These are phyloP conservation scores for Daldinia sp. DNA, from an alignment of 2,329 filamentous ascomycete species.

Conservation along the genomic window DNA sequence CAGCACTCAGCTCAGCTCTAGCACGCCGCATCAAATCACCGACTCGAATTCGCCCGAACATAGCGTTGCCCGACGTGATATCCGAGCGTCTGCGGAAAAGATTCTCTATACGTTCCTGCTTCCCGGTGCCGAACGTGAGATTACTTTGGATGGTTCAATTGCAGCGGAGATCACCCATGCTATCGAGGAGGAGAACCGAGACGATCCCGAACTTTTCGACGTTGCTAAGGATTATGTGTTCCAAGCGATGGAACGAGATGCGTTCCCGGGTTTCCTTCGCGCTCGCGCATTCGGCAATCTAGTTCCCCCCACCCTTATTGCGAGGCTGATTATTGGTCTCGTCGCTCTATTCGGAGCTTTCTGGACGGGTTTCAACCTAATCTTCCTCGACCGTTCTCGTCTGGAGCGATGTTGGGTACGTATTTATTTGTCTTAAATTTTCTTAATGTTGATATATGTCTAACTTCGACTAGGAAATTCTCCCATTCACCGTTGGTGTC, in stretches of 20 bases:
- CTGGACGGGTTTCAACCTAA: constrained; percentile 92
- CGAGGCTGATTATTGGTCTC: constrained; percentile 85
- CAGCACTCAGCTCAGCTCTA: constrained; percentile 66
- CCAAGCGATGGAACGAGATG: constrained; percentile 98
- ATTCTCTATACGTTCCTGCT: constrained; percentile 98
- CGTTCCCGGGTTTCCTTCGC: constrained; percentile 95
- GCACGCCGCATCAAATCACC: constrained; percentile 67
- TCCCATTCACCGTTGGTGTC: constrained; percentile 90
- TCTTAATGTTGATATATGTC: constrained; percentile 13
- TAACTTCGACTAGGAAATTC: constrained; percentile 62
- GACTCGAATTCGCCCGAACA: constrained; percentile 86
- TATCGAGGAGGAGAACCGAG: constrained; percentile 89
- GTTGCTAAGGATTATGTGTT: constrained; percentile 99
- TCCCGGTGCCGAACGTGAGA: constrained; percentile 94
- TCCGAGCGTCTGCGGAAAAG: constrained; percentile 93
- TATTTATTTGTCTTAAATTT: constrained; percentile 31
- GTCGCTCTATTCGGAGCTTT: constrained; percentile 89
- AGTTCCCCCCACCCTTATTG: constrained; percentile 87
- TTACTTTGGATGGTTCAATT: constrained; percentile 88
- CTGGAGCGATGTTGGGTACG: constrained; percentile 84
- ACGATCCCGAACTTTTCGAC: constrained; percentile 97
- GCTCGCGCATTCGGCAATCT: constrained; percentile 96
- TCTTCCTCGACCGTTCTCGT: constrained; percentile 83
- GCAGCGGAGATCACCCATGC: constrained; percentile 84
- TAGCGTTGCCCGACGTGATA: constrained; percentile 86